Evolutionary conservation across 2,329 filamentous ascomycete genomes (phyloP).

Genomic region (Diaporthe sp.): DNA sequence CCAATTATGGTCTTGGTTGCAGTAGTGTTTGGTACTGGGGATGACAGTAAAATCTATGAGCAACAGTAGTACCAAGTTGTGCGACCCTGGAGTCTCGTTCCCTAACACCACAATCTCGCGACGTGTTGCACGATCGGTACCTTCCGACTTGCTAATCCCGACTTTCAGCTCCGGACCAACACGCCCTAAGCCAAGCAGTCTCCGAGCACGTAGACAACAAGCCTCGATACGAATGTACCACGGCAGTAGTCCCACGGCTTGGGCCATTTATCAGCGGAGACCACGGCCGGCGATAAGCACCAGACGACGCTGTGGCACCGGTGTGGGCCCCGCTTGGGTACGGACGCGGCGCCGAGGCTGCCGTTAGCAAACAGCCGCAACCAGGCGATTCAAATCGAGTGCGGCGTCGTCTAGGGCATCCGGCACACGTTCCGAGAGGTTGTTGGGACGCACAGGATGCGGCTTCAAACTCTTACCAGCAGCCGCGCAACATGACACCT

Average conservation of each 20-base stretch:
- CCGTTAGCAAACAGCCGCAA: conserved; percentile 7
- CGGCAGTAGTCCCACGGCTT: conserved; percentile 2
- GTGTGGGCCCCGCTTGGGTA: neutral
- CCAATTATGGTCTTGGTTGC: neutral
- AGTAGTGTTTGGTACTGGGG: neutral
- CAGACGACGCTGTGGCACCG: neutral
- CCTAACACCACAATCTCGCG: neutral
- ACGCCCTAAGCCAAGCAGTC: neutral
- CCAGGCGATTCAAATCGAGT: neutral
- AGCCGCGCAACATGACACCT: neutral
- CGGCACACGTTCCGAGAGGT: conserved; percentile 13
- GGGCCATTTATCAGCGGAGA: conserved; percentile 3
- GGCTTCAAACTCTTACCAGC: neutral
- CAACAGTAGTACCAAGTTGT: conserved; percentile 20
- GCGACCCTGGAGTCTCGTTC: conserved; percentile 4
- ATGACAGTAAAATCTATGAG: neutral
- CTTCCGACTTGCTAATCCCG: neutral
- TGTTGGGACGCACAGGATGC: neutral
- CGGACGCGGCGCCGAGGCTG: conserved; percentile 10
- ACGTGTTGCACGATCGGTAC: neutral
- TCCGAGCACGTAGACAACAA: neutral
- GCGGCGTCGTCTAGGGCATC: neutral
- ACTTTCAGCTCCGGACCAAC: neutral
- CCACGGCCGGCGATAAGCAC: conserved; percentile 2
- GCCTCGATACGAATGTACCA: conserved; percentile 13